Percentiles rank a stretch among this genome's conserved stretches.
These are phyloP conservation scores for Colletotrichum plurivorum DNA, from an alignment of 2,329 filamentous ascomycete genomes.

Conservation along the genomic window DNA sequence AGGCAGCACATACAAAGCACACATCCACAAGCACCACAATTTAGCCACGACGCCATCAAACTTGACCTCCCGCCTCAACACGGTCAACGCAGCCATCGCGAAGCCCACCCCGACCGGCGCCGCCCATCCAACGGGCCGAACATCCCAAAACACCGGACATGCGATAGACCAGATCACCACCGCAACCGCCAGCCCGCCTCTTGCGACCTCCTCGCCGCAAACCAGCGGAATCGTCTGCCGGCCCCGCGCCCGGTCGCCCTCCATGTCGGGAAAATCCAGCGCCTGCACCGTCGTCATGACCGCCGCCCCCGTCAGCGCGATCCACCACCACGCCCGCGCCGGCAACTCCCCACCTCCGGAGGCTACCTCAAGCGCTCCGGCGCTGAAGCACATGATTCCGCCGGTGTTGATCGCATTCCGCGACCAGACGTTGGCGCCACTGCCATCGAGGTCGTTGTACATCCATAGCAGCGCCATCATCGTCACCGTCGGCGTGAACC, in stretches of 20 bases:
- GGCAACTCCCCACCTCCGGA: conserved; percentile 22
- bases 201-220: conserved; percentile 43
- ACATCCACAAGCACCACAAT: conserved; percentile 46
- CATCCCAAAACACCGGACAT: conserved; percentile 11
- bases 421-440: conserved; percentile 39
- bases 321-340: conserved; percentile 42
- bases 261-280: conserved; percentile 45
- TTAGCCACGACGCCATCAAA: conserved; percentile 45
- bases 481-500: conserved; percentile 40
- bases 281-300: conserved; percentile 48
- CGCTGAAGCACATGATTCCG: conserved; percentile 48
- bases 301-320: conserved; percentile 42
- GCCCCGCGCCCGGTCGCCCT: conserved; percentile 46
- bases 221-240: conserved; percentile 47
- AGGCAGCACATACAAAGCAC: conserved; percentile 42
- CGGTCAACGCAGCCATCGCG: conserved; percentile 36
- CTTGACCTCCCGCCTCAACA: conserved; percentile 39
- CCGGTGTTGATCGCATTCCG: conserved; percentile 47
- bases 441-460: conserved; percentile 50
- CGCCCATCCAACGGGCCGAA: not conserved
- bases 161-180: conserved; percentile 32
- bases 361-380: conserved; percentile 44
- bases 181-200: conserved; percentile 39
- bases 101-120: conserved; percentile 18
- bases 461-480: conserved; percentile 48